Evolutionary conservation across 352 stramenopile species (phyloP).

Genomic region (Halophytophthora batemanensis): DNA sequence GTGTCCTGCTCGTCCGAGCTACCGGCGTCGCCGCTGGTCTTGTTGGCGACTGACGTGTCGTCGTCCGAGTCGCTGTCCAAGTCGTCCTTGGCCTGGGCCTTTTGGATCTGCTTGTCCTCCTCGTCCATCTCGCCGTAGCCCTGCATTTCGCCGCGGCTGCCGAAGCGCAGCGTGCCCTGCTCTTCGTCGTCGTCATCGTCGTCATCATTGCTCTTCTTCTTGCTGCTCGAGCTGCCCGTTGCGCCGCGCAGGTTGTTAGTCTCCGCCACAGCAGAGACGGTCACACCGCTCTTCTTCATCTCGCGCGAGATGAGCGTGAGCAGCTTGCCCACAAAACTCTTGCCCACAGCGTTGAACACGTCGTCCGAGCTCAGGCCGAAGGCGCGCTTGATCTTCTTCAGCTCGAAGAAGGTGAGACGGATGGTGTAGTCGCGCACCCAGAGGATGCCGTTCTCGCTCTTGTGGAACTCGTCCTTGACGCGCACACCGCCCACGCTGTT

Average conservation of each 20-base stretch:
- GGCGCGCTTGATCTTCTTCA: constrained; percentile 93
- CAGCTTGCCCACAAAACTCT: constrained; percentile 91
- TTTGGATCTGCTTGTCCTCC: constrained; percentile 88
- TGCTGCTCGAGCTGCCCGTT: constrained; percentile 28
- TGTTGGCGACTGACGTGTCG: constrained; percentile 38
- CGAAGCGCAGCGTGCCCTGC: constrained; percentile 85
- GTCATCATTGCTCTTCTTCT: constrained; percentile 61
- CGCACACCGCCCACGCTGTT: constrained; percentile 89
- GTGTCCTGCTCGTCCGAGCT: constrained; percentile 39
- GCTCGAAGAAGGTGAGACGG: constrained; percentile 91
- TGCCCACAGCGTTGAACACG: constrained; percentile 87
- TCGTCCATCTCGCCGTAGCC: constrained; percentile 93
- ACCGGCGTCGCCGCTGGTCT: constrained; percentile 7
- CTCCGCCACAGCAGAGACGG: constrained; percentile 47
- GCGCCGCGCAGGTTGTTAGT: constrained; percentile 39
- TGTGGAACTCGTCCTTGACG: constrained; percentile 90
- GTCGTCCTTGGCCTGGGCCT: constrained; percentile 54
- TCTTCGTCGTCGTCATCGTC: constrained; percentile 87
- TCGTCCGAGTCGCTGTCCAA: constrained; percentile 61
- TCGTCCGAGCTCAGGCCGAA: constrained; percentile 95
- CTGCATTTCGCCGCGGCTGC: constrained; percentile 70
- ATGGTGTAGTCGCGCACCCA: constrained; percentile 98
- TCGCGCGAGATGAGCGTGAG: constrained; percentile 94
- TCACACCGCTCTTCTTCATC: constrained; percentile 87
- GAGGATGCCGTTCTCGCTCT: constrained; percentile 83